These are phyloP conservation scores for Schizosaccharomyces cryophilus DNA, from an alignment of 805 yeast genomes.

Conservation along the genomic window DNA sequence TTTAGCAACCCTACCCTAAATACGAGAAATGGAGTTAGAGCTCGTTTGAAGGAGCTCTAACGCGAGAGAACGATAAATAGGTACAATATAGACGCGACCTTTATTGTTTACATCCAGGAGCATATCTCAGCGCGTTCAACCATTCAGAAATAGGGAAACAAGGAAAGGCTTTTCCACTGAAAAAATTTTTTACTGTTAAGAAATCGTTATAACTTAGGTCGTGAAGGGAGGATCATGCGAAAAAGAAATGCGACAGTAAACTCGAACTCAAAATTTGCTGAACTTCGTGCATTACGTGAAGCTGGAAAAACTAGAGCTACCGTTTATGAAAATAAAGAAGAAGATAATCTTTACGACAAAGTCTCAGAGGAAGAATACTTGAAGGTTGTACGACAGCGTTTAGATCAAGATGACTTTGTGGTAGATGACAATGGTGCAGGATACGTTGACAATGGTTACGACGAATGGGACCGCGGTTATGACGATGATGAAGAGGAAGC, in stretches of 20 bases:
- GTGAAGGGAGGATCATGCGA: neutral
- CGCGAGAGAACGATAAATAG: too few relatives aligned
- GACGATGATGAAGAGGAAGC: conserved; percentile 13
- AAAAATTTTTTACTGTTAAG: too few relatives aligned
- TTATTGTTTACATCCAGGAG: too few relatives aligned
- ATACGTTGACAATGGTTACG: conserved; percentile 77
- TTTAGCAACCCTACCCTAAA: neutral
- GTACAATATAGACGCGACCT: too few relatives aligned
- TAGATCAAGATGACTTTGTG: conserved; percentile 75
- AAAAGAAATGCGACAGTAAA: neutral
- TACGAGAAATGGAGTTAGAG: too few relatives aligned
- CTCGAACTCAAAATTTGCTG: conserved; percentile 23
- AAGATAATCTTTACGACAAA: conserved; percentile 47
- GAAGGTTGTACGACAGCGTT: conserved; percentile 49
- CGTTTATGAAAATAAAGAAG: conserved; percentile 23
- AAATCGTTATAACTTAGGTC: too few relatives aligned
- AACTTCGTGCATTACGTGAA: conserved; percentile 38
- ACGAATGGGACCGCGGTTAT: conserved; percentile 51
- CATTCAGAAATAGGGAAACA: too few relatives aligned
- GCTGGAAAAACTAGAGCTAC: conserved; percentile 26
- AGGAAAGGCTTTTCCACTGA: too few relatives aligned
- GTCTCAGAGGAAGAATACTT: conserved; percentile 62
- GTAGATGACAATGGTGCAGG: conserved; percentile 89
- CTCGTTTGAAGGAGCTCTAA: too few relatives aligned
- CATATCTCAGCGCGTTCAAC: too few relatives aligned